These are phyloP conservation scores for Amorphotheca resinae DNA, from an alignment of 495 filamentous ascomycete species.

Conservation along the genomic window DNA sequence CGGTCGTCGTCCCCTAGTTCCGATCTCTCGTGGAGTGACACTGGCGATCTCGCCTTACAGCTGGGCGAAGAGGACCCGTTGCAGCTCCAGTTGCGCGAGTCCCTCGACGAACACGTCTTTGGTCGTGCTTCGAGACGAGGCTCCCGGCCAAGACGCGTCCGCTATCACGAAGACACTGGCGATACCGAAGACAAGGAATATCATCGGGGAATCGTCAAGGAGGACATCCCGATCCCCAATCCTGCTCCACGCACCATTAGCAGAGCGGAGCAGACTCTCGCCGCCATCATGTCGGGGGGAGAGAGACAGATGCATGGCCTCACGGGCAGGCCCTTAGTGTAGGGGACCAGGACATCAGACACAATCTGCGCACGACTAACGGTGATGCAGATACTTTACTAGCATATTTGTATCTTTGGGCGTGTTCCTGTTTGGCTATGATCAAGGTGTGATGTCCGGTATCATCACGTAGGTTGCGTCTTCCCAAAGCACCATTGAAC, in stretches of 20 bases:
- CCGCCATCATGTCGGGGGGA: slow-evolving; percentile 71
- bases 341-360: slow-evolving; percentile 25
- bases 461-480: slow-evolving; percentile 78
- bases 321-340: slow-evolving; percentile 91
- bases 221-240: slow-evolving; percentile 71
- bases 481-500: slow-evolving; percentile 1
- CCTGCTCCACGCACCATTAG: slow-evolving; percentile 49
- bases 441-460: slow-evolving; percentile 98
- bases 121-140: slow-evolving; percentile 33
- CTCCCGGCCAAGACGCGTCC: slow-evolving; percentile 33
- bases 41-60: slow-evolving; percentile 87
- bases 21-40: slow-evolving; percentile 83
- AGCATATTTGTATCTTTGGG: slow-evolving; percentile 96
- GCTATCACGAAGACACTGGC: slow-evolving; percentile 24
- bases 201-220: slow-evolving; percentile 49
- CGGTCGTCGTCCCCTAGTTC: slow-evolving; percentile 39
- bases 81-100: slow-evolving; percentile 47
- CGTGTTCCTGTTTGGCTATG: slow-evolving; percentile 96
- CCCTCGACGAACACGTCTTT: slow-evolving; percentile 45
- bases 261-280: slow-evolving; percentile 53
- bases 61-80: slow-evolving; percentile 72
- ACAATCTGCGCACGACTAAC: slow-evolving; percentile 23
- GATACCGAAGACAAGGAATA: slow-evolving; percentile 20
- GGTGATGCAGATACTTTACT: slow-evolving; percentile 69
- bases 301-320: slow-evolving; percentile 72